Conservation (phyloP, 441 rosid species). For the Oxalis stricta region DNA sequence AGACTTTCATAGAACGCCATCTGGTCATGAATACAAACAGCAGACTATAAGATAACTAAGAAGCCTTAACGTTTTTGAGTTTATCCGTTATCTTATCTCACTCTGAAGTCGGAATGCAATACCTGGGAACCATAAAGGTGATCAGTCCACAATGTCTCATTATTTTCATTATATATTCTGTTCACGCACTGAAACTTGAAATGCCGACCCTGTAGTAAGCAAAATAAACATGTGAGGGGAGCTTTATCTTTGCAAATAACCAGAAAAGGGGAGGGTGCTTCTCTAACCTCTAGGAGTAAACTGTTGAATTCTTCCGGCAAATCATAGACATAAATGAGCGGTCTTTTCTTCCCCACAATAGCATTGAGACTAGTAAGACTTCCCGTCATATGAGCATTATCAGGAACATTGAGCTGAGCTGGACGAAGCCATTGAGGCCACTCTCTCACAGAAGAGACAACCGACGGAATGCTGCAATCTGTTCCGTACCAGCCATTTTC, state of each 20-base stretch:
- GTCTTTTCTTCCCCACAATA: conserved; percentile 61
- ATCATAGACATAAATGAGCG: conserved; percentile 86
- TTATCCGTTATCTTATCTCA: conserved; percentile 1
- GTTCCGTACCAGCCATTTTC: conserved; percentile 79
- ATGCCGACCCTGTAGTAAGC: conserved; percentile 75
- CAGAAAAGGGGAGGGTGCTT: conserved; percentile 4
- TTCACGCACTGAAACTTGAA: conserved; percentile 76
- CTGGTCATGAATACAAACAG: conserved; percentile 22
- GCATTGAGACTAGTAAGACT: conserved; percentile 47
- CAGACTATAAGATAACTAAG: conserved; percentile 1
- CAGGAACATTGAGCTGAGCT: conserved; percentile 63
- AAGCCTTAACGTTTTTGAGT: conserved; percentile 2
- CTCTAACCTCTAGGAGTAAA: conserved; percentile 78
- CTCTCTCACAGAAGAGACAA: conserved; percentile 50
- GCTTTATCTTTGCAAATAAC: conserved; percentile 4
- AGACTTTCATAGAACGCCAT: conserved; percentile 89
- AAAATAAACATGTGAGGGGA: conserved; percentile 12
- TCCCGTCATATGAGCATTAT: conserved; percentile 17
- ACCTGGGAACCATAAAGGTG: conserved; percentile 92
- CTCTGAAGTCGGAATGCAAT: conserved; percentile 4
- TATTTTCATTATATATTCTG: conserved; percentile 65
- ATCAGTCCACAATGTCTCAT: conserved; percentile 84
- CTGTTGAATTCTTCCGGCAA: conserved; percentile 88
- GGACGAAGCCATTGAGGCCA: conserved; percentile 97
- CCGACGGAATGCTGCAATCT: conserved; percentile 87